Conservation (phyloP, 352 stramenopile species). For the Phytophthora europaea region DNA sequence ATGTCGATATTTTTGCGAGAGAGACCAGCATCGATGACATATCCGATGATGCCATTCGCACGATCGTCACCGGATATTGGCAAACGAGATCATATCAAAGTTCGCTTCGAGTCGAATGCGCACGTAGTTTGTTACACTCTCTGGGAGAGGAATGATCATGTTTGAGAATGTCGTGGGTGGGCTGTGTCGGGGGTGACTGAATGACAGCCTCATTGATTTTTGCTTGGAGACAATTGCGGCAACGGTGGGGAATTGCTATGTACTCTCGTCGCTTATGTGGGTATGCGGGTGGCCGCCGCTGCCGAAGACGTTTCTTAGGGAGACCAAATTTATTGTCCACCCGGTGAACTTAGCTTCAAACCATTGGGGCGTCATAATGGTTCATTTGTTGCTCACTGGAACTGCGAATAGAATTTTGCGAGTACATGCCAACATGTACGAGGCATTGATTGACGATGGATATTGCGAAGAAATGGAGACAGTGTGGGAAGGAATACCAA, state of each 20-base stretch:
- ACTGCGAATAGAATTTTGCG: neutral
- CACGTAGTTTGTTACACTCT: too few relatives aligned
- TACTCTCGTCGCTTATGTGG: slow-evolving; percentile 1
- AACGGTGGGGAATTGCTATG: neutral
- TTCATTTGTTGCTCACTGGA: neutral
- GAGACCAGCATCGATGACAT: too few relatives aligned
- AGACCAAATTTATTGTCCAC: slow-evolving; percentile 11
- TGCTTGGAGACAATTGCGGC: slow-evolving; percentile 7
- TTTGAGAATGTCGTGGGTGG: too few relatives aligned
- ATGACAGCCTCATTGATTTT: slow-evolving; percentile 1
- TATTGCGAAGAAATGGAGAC: slow-evolving; percentile 12
- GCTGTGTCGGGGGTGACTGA: too few relatives aligned
- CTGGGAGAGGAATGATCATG: too few relatives aligned
- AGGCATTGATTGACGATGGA: slow-evolving; percentile 10
- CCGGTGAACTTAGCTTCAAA: slow-evolving; percentile 10
- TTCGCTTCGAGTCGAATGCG: too few relatives aligned
- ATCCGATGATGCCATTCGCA: too few relatives aligned
- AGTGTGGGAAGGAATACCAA: slow-evolving; percentile 1
- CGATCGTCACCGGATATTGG: too few relatives aligned
- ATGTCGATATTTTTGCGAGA: too few relatives aligned
- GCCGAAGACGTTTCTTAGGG: neutral
- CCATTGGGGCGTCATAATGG: slow-evolving; percentile 17
- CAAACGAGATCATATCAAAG: too few relatives aligned
- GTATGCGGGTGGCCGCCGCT: slow-evolving; percentile 3
- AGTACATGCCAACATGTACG: slow-evolving; percentile 14